Evolutionary conservation across 2,329 filamentous ascomycete genomes (phyloP), one percentile per base, ranked within the genome.

Genomic region (Ceratocystis eucalypticola): DNA sequence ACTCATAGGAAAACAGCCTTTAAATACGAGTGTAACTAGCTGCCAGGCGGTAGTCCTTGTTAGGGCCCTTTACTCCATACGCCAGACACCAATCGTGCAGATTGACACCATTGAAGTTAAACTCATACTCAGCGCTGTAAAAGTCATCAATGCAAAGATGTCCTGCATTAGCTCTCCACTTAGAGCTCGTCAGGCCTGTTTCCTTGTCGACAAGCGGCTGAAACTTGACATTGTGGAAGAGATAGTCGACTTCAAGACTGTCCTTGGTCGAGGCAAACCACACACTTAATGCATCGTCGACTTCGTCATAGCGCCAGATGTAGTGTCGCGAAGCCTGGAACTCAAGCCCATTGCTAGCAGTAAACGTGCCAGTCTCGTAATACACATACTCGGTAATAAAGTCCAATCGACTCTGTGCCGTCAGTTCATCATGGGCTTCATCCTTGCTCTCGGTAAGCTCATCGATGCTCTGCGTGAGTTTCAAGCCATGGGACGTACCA

Each of bases 141-240:
- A 84, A 84, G 71, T 92, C 88, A 30, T 87, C 80, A 25, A 85
- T 80, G 72, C 88, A 91, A 22, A 89, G 75, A 73, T 92, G 88
- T 12, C 84, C 82, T 0, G 86, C 84, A 70, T 80, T 84, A 0
- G 87, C 88, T 53, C 77, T 74, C 84, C 87, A 89, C 0, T 80
- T 81, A 72, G 10, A 70, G 64, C 37, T 57, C 57, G 20, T 59
- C 55, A 64, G 46, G 55, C 62, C 62, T 20, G 46, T 41, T 8
- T 67, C 69, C 17, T 72, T 68, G 2, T 70, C 69, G 1, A 70
- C 71, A 0, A 77, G 76, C 7, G 76, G 69, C 25, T 77, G 67
- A 70, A 91, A 88, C 67, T 87, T 80, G n/a, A 91, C 76, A 69
- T 86, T 81, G 71, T 91, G 88, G 74, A 92, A 93, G 22, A 91